These are phyloP conservation scores for Bolboschoenus planiculmis DNA, from an alignment of 176 grass and related monocot genomes.

Conservation along the genomic window DNA sequence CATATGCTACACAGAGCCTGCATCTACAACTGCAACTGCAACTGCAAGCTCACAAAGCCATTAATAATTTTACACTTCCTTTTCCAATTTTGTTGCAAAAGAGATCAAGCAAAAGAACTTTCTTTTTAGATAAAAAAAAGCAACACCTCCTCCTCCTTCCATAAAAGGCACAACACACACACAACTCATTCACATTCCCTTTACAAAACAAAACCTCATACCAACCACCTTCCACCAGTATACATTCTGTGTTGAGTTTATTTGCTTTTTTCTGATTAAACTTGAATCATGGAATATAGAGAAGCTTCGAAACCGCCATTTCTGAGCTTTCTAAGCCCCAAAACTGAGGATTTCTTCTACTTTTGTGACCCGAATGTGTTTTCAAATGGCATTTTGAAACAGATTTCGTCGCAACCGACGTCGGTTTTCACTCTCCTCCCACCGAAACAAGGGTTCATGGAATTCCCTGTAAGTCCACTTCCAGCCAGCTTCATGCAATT, in stretches of 20 bases:
- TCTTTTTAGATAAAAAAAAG: constrained; percentile 3
- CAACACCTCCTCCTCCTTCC: neutral
- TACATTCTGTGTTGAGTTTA: neutral
- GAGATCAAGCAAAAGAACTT: neutral
- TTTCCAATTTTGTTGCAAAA: constrained; percentile 17
- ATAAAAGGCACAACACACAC: constrained; percentile 12
- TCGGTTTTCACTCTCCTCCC: constrained; percentile 15
- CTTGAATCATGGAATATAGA: constrained; percentile 22
- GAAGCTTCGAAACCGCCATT: neutral
- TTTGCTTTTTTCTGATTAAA: neutral
- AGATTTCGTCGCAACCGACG: neutral
- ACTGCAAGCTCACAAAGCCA: constrained; percentile 10
- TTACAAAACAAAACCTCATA: neutral
- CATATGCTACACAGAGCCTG: constrained; percentile 10
- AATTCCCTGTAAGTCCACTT: neutral
- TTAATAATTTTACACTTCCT: neutral
- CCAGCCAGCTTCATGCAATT: constrained; percentile 13
- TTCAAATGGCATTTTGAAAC: neutral
- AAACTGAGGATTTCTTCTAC: constrained; percentile 9
- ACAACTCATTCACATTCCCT: neutral
- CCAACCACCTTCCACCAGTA: neutral
- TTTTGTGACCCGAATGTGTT: constrained; percentile 1
- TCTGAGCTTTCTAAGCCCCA: constrained; percentile 16
- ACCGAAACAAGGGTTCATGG: constrained; percentile 13
- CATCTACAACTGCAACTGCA: neutral